phyloP scores from a whole-genome alignment of 352 stramenopile species.

The Pythium folliculosum region DNA sequence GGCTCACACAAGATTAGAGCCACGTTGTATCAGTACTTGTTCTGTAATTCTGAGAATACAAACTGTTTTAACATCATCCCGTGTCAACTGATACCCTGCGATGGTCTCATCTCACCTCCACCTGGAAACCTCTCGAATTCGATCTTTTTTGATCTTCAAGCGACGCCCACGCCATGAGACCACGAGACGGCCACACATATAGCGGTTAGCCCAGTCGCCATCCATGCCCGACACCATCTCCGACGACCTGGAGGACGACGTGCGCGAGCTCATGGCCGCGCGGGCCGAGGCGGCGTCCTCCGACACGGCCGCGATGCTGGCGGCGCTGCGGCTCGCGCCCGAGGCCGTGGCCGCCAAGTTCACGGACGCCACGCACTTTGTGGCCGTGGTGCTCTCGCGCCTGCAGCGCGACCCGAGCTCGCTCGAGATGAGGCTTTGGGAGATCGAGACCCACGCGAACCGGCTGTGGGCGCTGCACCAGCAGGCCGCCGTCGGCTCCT shows the following conservation, averaged over 20 bases:
- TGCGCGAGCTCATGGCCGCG: constrained; percentile 37
- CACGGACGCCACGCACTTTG: constrained; percentile 55
- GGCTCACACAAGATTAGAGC: constrained; percentile 16
- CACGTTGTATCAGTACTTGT: too few relatives aligned
- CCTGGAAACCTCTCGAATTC: background rate
- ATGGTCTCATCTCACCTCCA: too few relatives aligned
- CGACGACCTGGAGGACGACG: constrained; percentile 32
- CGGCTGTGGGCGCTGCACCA: constrained; percentile 59
- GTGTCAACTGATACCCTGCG: constrained; percentile 1
- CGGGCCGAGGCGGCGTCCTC: background rate
- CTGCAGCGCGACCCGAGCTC: constrained; percentile 52
- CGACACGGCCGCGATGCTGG: constrained; percentile 17
- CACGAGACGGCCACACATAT: too few relatives aligned
- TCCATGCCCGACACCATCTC: constrained; percentile 9
- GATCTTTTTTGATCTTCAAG: constrained; percentile 17
- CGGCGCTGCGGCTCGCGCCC: constrained; percentile 14
- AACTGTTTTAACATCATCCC: background rate
- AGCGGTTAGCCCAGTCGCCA: too few relatives aligned
- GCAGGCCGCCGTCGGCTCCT: constrained; percentile 61
- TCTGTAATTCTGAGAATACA: too few relatives aligned
- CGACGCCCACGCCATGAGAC: constrained; percentile 3
- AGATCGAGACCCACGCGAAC: constrained; percentile 43
- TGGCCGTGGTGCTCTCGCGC: constrained; percentile 54
- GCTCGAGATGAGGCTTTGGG: constrained; percentile 49
- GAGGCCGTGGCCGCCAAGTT: constrained; percentile 30